phyloP scores from a whole-genome alignment of 371 early-diverging fungal species.

The Circinella minor region DNA sequence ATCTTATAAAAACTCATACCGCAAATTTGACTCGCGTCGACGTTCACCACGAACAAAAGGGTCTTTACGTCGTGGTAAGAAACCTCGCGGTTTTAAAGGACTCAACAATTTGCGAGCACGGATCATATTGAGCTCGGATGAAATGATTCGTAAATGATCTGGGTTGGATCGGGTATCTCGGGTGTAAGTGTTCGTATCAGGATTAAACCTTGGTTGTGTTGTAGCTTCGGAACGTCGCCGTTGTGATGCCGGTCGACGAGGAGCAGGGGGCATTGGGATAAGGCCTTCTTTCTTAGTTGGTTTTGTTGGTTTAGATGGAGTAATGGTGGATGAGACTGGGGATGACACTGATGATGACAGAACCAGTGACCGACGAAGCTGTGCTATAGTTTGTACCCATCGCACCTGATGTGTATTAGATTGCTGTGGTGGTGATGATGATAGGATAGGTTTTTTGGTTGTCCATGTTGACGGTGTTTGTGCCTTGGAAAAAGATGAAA shows the following conservation, averaged over 20 bases:
- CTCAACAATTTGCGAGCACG: constrained; percentile 56
- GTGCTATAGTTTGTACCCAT: constrained; percentile 32
- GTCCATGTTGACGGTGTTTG: constrained; percentile 37
- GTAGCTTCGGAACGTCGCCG: constrained; percentile 56
- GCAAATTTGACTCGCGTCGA: constrained; percentile 36
- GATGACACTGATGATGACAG: constrained; percentile 20
- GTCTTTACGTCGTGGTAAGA: constrained; percentile 61
- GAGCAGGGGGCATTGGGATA: constrained; percentile 55
- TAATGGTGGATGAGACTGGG: neutral
- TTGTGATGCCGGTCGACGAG: constrained; percentile 30
- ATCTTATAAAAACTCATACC: constrained; percentile 15
- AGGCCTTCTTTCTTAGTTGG: constrained; percentile 21
- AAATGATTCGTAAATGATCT: constrained; percentile 65
- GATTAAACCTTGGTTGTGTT: constrained; percentile 55
- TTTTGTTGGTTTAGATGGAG: neutral
- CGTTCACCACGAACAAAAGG: constrained; percentile 40
- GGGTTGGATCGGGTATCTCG: constrained; percentile 67
- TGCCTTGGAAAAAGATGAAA: constrained; percentile 40
- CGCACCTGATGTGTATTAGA: constrained; percentile 24
- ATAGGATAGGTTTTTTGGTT: constrained; percentile 30
- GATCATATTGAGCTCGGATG: constrained; percentile 66
- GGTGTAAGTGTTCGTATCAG: constrained; percentile 53
- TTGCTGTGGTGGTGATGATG: constrained; percentile 43
- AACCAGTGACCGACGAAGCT: constrained; percentile 33
- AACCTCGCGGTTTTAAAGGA: constrained; percentile 64